phyloP scores from a whole-genome alignment of 2,329 filamentous ascomycete genomes.

The Thielaviopsis cerberus region DNA sequence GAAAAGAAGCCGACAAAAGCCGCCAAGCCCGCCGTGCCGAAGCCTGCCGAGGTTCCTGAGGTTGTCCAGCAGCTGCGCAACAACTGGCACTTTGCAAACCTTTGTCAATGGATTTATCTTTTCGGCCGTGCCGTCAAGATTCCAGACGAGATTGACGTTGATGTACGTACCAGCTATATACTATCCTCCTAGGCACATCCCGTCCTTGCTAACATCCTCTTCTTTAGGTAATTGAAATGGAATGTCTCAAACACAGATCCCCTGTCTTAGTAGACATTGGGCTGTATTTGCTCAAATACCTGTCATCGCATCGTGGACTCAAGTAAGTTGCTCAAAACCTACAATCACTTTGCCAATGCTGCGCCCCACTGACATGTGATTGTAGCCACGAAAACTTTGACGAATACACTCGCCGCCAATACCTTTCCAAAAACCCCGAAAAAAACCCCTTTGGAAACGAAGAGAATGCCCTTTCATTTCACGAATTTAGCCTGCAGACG shows the following conservation, averaged over 20 bases:
- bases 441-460: slow-evolving; percentile 73
- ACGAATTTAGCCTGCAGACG: slow-evolving; percentile 62
- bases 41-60: background rate
- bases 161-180: slow-evolving; percentile 33
- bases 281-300: slow-evolving; percentile 71
- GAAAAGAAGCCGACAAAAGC: slow-evolving; percentile 1
- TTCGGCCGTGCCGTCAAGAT: slow-evolving; percentile 85
- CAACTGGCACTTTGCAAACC: slow-evolving; percentile 88
- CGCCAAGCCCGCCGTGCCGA: background rate
- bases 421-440: slow-evolving; percentile 56
- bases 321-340: slow-evolving; percentile 52
- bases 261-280: slow-evolving; percentile 63
- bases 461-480: slow-evolving; percentile 54
- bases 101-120: slow-evolving; percentile 82
- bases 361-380: slow-evolving; percentile 12
- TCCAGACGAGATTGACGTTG: slow-evolving; percentile 71
- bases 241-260: slow-evolving; percentile 68
- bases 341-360: background rate
- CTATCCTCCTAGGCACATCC: background rate
- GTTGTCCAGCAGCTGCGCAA: slow-evolving; percentile 40
- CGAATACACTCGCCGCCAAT: slow-evolving; percentile 81
- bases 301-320: slow-evolving; percentile 81
- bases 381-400: slow-evolving; percentile 70
- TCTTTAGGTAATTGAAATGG: slow-evolving; percentile 62
- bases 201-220: background rate